Base-by-base conservation (phyloP, 768 basidiomycete species). In the Suillus subalutaceus region DNA sequence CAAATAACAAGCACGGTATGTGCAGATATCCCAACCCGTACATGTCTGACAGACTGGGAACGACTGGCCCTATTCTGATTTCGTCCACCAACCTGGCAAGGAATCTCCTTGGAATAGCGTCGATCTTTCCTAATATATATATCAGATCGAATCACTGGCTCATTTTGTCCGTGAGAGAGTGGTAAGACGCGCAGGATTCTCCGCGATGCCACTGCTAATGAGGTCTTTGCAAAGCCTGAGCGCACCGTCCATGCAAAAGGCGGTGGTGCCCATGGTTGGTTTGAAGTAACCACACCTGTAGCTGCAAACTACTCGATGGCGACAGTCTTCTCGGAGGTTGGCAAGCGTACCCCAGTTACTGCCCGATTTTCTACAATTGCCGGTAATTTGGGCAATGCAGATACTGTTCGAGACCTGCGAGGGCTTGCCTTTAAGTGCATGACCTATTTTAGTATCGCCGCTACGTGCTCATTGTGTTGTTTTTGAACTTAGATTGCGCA, bases 301-400 rank as follows among this genome's bases (percentile, higher is more conserved):
- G 69, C 53, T 35, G 64, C 66, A 43, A 70, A 70, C 43, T 65
- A 70, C 48, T 67, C 65, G n/a, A 69, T 70, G 66, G 68, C 69
- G 4, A 62, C 53, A 23, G 62, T 69, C 35, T 70, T 70, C 23
- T 62, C 69, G 44, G 64, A 65, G 10, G 37, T 70, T 7, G 69
- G 69, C 38, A 70, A 70, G 61, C 68, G 68, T 40, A 70, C 69
- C 23, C 64, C 68, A 1, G 61, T 70, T 41, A 69, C 69, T 23
- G 69, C 15, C 8, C 80, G 87, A 20, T 85, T 88, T 76, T 83
- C 82, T 40, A 89, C 87, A 38, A 87, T 88, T 55, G 79, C 79
- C 16, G 85, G 86, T n/a, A 82, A 83, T 18, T 72, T 80, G 53
- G 86, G 86, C 18, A 80, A 79, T 30, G 79, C 85, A 1, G 86